Base-by-base conservation (phyloP, 495 filamentous ascomycete species). In the Neurospora sp. region DNA sequence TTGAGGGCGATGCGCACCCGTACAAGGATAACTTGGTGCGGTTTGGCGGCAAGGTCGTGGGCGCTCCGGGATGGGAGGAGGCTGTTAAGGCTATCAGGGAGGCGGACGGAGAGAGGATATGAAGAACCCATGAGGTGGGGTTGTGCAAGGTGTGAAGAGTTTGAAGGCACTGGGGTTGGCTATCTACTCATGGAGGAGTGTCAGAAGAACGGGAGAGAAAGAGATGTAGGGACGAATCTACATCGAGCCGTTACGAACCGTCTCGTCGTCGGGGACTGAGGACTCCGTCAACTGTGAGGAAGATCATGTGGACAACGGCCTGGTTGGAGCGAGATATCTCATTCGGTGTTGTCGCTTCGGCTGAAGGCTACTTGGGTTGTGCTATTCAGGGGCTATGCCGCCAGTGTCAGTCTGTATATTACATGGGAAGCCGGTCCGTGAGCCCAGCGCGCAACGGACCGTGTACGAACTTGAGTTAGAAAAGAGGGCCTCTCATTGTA, bases 1-100 rank as follows among this genome's bases (percentile, higher is more conserved):
- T 98, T 82, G 96, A 98, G 83, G 94, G 96, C 27, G 86, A 89
- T 44, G 87, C 87, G 40, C 96, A 98, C 84, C 96, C 96, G 40
- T 98, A 97, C 81, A 93, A 94, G 87, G 80, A 89, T 78, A 99
- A 99, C 76, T 82, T 98, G 72, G 79, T 97, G 9, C 90, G 86
- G 78, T 90, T 96, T 75, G 87, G 85, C 40, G 89, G 88, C 75
- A 81, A 87, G 75, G 74, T 84, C 76, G 82, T 86, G 6, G 87
- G 86, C 16, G 79, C 82, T 72, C 72, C 80, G 17, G 83, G 84
- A 37, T 86, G 84, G 84, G 78, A 75, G 71, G 80, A 80, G 68
- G 77, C 79, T 14, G 83, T 83, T 1, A 78, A 74, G 80, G 78
- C 78, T 27, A 80, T 86, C 35, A 72, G 84, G 69, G 78, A 81